Conservation (phyloP, 2,329 filamentous ascomycete genomes). For the Clonostachys byssicola region DNA sequence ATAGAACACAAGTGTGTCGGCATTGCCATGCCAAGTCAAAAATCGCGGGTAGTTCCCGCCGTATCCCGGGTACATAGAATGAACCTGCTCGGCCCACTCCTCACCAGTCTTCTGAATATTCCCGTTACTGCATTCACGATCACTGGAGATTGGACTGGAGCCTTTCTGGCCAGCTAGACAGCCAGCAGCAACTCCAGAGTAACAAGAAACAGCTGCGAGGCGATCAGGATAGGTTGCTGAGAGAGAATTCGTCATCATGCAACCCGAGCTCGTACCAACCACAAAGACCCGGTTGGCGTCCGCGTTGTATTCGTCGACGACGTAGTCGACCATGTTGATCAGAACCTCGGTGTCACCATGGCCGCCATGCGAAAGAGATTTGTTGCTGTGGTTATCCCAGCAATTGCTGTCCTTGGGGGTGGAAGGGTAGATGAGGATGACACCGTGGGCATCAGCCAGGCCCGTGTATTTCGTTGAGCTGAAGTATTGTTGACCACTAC, state of each 20-base stretch:
- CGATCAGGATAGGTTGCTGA: conserved; percentile 40
- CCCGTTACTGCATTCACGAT: conserved; percentile 44
- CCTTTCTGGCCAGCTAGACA: conserved; percentile 25
- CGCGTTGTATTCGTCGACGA: conserved; percentile 39
- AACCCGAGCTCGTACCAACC: conserved; percentile 24
- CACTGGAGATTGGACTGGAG: conserved; percentile 18
- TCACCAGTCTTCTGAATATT: conserved; percentile 32
- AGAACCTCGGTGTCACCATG: conserved; percentile 47
- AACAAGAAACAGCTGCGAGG: conserved; percentile 36
- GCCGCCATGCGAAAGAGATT: conserved; percentile 41
- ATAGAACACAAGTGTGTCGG: conserved; percentile 23
- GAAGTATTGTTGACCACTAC: conserved; percentile 45
- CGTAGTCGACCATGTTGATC: conserved; percentile 47
- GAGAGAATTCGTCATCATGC: conserved; percentile 30
- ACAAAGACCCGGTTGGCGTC: conserved; percentile 42
- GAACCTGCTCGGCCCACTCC: conserved; percentile 42
- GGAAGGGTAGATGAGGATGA: conserved; percentile 45
- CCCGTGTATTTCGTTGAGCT: conserved; percentile 38
- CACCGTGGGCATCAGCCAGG: conserved; percentile 47
- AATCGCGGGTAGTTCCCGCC: conserved; percentile 44
- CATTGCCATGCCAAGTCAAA: conserved; percentile 53
- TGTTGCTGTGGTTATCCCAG: conserved; percentile 52
- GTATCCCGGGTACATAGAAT: conserved; percentile 43
- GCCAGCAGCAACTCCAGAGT: conserved; percentile 36
- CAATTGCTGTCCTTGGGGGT: conserved; percentile 32